phyloP scores from a whole-genome alignment of 2,329 filamentous ascomycete species.

The Pleurostoma richardsiae region DNA sequence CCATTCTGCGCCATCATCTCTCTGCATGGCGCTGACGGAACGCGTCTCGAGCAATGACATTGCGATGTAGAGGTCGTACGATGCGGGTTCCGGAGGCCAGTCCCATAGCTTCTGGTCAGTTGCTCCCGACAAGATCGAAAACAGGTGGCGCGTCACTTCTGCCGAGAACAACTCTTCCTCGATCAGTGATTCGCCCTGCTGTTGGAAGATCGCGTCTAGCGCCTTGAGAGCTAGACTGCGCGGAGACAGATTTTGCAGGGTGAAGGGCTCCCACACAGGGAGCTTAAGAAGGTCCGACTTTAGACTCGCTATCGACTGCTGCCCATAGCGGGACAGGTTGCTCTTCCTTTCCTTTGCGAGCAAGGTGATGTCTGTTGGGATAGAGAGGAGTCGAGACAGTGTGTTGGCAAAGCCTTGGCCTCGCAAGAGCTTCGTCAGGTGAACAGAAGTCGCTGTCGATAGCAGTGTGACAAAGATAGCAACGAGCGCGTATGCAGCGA shows the following conservation, averaged over 20 bases:
- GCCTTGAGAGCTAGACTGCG: conserved; percentile 60
- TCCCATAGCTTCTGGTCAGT: conserved; percentile 27
- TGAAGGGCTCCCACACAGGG: conserved; percentile 54
- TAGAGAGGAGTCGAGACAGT: conserved; percentile 49
- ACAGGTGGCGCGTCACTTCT: conserved; percentile 42
- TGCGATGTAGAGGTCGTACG: conserved; percentile 37
- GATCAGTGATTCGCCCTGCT: conserved; percentile 41
- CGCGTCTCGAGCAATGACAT: conserved; percentile 48
- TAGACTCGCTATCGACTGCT: conserved; percentile 49
- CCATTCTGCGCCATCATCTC: conserved; percentile 36
- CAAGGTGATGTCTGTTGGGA: conserved; percentile 48
- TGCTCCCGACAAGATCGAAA: conserved; percentile 34
- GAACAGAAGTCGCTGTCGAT: conserved; percentile 52
- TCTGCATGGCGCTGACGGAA: conserved; percentile 42
- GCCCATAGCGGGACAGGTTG: conserved; percentile 64
- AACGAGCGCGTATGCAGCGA: conserved; percentile 60
- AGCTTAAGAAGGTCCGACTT: conserved; percentile 47
- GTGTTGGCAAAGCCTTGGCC: conserved; percentile 49
- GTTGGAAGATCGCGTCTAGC: conserved; percentile 52
- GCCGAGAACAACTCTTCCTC: conserved; percentile 43
- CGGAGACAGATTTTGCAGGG: conserved; percentile 50
- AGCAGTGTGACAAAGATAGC: conserved; percentile 60
- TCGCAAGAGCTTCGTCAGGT: conserved; percentile 52
- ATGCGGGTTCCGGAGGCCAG: conserved; percentile 22
- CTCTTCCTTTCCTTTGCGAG: conserved; percentile 60